Conservation (phyloP, 2,329 filamentous ascomycete genomes). For the Ilyonectria mors-panacis region DNA sequence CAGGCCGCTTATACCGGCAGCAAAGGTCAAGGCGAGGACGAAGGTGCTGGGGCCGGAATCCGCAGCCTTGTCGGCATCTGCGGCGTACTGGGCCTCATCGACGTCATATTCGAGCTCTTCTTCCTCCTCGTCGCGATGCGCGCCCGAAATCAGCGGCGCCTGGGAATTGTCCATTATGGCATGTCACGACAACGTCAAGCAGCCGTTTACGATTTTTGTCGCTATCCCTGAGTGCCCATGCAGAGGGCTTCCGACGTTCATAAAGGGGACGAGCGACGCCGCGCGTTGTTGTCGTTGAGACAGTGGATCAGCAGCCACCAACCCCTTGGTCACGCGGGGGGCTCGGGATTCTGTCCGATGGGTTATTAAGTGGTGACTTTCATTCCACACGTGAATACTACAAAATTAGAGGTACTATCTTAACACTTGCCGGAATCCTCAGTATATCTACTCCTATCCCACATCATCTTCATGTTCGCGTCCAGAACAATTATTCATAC, state of each 20-base stretch:
- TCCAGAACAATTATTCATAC: slow-evolving; percentile 9
- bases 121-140: slow-evolving; percentile 48
- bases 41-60: slow-evolving; percentile 62
- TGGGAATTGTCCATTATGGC: slow-evolving; percentile 55
- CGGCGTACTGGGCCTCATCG: slow-evolving; percentile 42
- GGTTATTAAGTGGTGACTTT: slow-evolving; percentile 21
- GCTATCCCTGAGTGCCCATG: slow-evolving; percentile 28
- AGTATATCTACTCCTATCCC: slow-evolving; percentile 15
- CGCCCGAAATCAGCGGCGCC: slow-evolving; percentile 56
- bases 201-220: slow-evolving; percentile 13
- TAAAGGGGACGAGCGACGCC: slow-evolving; percentile 22
- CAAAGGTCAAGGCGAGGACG: slow-evolving; percentile 73
- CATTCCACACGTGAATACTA: accelerated
- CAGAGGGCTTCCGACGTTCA: slow-evolving; percentile 25
- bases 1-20: slow-evolving; percentile 77
- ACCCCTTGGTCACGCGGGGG: slow-evolving; percentile 44
- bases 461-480: neutral
- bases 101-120: slow-evolving; percentile 52
- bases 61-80: slow-evolving; percentile 48
- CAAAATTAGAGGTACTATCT: slow-evolving; percentile 25
- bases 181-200: slow-evolving; percentile 15
- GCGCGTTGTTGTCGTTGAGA: slow-evolving; percentile 32
- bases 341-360: slow-evolving; percentile 27
- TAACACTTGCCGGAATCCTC: slow-evolving; percentile 23
- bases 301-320: slow-evolving; percentile 38